Base-by-base conservation (phyloP, 441 rosid species). In the Daphne laureola region DNA sequence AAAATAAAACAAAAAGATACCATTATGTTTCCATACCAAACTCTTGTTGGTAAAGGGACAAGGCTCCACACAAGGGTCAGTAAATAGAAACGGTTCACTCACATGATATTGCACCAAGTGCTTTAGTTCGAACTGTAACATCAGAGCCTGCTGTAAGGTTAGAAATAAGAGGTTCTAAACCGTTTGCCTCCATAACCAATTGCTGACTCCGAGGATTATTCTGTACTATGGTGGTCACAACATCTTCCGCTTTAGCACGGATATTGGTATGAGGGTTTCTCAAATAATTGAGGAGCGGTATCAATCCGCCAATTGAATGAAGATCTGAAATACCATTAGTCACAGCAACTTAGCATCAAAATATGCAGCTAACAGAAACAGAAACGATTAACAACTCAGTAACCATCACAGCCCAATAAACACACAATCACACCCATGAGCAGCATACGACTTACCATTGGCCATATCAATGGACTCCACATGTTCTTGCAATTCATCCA, bases 181-280 rank as follows among this genome's bases (percentile, higher is more conserved):
- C 97, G 72, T 85, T 93, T 62, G 91, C 93, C 66, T 90, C 97
- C 96, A 90, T 90, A 61, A 90, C 96, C 51, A 93, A 65, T 50
- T 83, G 90, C 73, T 93, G 99, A 67, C 99, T 77, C 50, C 65
- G 71, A 44, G 96, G 95, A 73, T 90, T 93, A 73, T 90, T 93
- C 80, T 93, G 99, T 52, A 87, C 96, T 26, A 91, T 71, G n/a
- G 98, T 91, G 57, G 79, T 74, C 4, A 93, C 82, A 27, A 93
- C 95, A 17, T 90, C 97, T 3, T 95, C 96, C 64, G 97, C 95
- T 76, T 93, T 93, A 7, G 97, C 97, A 16, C 99, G 82, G 54
- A 87, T 75, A 52, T 82, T 87, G 43, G 86, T 80, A 67, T 82
- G 93, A 5, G 93, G 60, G 59, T 83, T 87, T 65, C 73, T 87